These are phyloP conservation scores for Dictyostelium firmibasis DNA, from an alignment of 78 protist genomes.

Conservation along the genomic window DNA sequence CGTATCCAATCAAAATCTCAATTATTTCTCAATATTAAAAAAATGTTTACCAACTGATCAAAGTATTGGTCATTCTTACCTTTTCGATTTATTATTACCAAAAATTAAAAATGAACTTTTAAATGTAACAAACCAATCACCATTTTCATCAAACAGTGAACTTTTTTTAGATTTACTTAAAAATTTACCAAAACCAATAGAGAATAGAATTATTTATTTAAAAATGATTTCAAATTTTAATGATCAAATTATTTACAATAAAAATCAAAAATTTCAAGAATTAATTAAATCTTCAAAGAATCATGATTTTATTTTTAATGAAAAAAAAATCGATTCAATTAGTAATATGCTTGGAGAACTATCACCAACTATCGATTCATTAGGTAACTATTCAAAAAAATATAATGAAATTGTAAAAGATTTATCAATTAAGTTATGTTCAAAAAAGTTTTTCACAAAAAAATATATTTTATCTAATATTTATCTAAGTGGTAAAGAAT, in stretches of 20 bases:
- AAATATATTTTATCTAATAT: neutral
- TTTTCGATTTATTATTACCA: neutral
- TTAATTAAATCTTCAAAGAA: neutral
- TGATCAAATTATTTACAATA: neutral
- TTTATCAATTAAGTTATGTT: neutral
- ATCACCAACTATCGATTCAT: neutral
- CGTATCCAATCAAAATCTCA: neutral
- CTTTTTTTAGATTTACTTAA: neutral
- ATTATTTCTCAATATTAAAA: neutral
- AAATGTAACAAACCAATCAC: neutral
- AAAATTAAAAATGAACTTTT: neutral
- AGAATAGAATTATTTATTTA: neutral
- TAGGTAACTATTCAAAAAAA: neutral
- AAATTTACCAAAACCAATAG: neutral
- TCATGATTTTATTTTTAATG: too few species aligned
- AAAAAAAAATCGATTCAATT: neutral
- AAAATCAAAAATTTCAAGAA: neutral
- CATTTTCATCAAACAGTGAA: neutral
- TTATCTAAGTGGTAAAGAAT: neutral
- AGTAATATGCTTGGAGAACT: neutral
- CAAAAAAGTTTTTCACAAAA: neutral
- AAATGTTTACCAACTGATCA: neutral
- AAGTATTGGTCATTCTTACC: neutral
- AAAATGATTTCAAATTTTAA: neutral
- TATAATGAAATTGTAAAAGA: neutral